Evolutionary conservation across 257 asterid genomes (phyloP).

Genomic region (Cruciata laevipes): DNA sequence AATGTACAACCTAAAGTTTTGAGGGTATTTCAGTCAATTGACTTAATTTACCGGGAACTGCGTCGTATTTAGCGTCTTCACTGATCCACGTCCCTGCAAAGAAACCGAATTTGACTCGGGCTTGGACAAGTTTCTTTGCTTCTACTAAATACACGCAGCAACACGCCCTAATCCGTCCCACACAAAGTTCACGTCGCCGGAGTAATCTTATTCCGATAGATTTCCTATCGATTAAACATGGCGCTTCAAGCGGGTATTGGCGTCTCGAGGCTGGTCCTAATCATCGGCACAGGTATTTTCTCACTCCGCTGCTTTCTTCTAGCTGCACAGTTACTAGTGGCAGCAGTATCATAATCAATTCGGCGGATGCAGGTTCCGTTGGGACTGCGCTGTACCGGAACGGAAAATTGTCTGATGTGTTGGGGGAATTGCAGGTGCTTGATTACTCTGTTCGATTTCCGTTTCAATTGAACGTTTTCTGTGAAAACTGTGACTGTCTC

Average conservation of each 20-base stretch:
- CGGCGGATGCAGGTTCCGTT: slow-evolving; percentile 25
- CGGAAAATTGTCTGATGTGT: slow-evolving; percentile 33
- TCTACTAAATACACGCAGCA: not conserved
- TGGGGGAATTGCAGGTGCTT: slow-evolving; percentile 35
- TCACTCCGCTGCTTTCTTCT: not conserved
- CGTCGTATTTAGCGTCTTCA: not conserved
- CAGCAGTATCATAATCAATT: not conserved
- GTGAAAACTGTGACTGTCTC: not conserved
- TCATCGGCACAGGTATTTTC: slow-evolving; percentile 29
- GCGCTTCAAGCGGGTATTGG: slow-evolving; percentile 30
- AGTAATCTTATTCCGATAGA: not conserved
- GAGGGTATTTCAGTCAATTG: too few relatives aligned
- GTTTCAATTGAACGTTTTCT: too few relatives aligned
- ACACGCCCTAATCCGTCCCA: not conserved
- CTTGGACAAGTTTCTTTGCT: not conserved
- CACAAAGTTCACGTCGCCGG: not conserved
- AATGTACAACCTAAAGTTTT: too few relatives aligned
- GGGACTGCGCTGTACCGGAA: slow-evolving; percentile 28
- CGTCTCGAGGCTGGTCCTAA: slow-evolving; percentile 20
- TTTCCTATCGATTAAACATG: slow-evolving; percentile 14
- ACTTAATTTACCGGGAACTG: not conserved
- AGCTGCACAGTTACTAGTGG: not conserved
- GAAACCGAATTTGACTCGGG: not conserved
- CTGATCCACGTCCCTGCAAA: not conserved
- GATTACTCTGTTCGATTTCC: not conserved